Conservation (phyloP, 2,329 filamentous ascomycete species). For the Cladorrhinum sp. region DNA sequence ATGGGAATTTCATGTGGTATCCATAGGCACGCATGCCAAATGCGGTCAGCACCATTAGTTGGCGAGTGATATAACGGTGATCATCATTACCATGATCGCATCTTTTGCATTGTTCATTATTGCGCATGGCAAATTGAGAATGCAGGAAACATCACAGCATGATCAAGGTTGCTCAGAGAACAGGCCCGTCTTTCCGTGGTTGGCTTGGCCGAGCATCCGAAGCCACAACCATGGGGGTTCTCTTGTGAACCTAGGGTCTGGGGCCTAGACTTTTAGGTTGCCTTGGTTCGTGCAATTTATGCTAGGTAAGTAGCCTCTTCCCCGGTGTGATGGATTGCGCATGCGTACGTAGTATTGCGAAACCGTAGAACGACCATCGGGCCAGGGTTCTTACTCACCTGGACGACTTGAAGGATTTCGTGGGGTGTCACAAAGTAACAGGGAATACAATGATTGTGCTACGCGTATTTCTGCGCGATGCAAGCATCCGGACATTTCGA, state of each 20-base stretch:
- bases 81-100: not conserved
- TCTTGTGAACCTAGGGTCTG: not conserved
- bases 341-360: not conserved
- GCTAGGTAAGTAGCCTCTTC: not conserved
- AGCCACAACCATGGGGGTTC: not conserved
- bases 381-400: too few relatives aligned
- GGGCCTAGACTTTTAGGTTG: not conserved
- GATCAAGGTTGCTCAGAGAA: not conserved
- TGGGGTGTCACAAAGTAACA: not conserved
- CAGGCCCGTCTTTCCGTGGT: not conserved
- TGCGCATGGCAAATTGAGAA: not conserved
- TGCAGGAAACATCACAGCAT: not conserved
- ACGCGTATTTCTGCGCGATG: not conserved
- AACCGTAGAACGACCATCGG: too few relatives aligned
- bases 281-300: not conserved
- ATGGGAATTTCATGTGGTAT: conserved; percentile 5
- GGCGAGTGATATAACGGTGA: not conserved
- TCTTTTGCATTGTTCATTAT: not conserved
- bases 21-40: not conserved
- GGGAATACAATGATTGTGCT: not conserved
- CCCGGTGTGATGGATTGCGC: not conserved
- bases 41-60: not conserved
- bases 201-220: not conserved
- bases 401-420: not conserved
- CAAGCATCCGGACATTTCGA: not conserved